These are phyloP conservation scores for Chaetomiaceae sp. DNA, from an alignment of 2,329 filamentous ascomycete genomes.

Conservation along the genomic window DNA sequence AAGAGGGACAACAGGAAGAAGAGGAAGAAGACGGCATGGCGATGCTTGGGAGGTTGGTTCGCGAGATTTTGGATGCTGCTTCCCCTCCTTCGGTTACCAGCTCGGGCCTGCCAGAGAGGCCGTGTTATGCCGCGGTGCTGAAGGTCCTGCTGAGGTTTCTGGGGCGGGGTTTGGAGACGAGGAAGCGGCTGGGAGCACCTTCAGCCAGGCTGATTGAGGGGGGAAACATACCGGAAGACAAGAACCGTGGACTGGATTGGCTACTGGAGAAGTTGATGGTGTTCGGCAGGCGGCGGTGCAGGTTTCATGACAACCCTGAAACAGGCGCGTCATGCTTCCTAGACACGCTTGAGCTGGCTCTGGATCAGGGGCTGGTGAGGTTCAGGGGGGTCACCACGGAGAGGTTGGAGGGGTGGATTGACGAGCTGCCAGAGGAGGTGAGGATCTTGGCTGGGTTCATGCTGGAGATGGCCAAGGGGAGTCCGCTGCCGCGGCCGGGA, in stretches of 20 bases:
- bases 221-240: not conserved
- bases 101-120: no score
- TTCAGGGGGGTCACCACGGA: not conserved
- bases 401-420: not conserved
- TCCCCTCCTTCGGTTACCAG: no score
- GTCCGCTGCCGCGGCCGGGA: not conserved
- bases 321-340: not conserved
- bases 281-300: not conserved
- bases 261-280: not conserved
- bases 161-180: no score
- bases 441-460: not conserved
- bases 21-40: no score
- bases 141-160: not conserved
- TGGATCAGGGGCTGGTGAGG: not conserved
- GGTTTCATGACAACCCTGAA: not conserved
- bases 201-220: no score
- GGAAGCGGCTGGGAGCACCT: no score
- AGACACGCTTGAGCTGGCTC: not conserved
- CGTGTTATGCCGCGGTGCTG: not conserved
- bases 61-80: no score
- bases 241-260: not conserved
- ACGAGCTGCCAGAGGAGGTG: not conserved
- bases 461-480: not conserved
- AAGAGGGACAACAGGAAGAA: no score
- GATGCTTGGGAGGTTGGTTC: no score